Conservation (phyloP, 2,329 filamentous ascomycete species). For the Monilinia vaccinii-corymbosi region DNA sequence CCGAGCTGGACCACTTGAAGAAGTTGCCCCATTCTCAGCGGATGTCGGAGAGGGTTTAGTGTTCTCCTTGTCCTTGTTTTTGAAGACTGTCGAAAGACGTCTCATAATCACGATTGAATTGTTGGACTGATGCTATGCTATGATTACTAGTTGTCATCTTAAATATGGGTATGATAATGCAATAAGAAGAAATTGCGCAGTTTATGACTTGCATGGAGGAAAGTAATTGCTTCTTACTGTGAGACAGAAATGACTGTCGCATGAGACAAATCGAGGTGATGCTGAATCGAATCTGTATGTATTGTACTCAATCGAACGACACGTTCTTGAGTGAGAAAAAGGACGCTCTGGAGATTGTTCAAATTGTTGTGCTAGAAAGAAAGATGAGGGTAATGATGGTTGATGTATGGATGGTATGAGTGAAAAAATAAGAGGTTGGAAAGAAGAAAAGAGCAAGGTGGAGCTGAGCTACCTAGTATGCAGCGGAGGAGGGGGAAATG, state of each 20-base stretch:
- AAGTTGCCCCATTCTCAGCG: not conserved
- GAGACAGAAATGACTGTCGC: not conserved
- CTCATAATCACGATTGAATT: slow-evolving; percentile 6
- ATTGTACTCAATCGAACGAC: not conserved
- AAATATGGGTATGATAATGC: not conserved
- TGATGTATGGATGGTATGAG: not conserved
- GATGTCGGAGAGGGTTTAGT: not conserved
- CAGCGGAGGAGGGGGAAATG: not conserved
- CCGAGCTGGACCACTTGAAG: not conserved
- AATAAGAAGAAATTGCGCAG: not conserved
- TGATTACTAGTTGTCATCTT: not conserved
- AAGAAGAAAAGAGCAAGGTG: not conserved
- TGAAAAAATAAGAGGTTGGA: not conserved
- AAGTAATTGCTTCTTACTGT: not conserved
- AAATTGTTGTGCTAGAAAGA: not conserved
- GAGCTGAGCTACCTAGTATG: not conserved
- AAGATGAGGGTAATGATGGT: not conserved
- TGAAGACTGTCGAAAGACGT: slow-evolving; percentile 11
- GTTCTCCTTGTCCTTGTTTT: slow-evolving; percentile 11
- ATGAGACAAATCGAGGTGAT: not conserved
- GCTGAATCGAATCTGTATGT: not conserved
- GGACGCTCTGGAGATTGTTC: not conserved
- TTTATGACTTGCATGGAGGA: not conserved
- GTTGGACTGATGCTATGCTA: not conserved
- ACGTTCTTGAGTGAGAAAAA: not conserved